Base-by-base conservation (phyloP, 352 stramenopile species). In the Phytopythium chamaehyphon region DNA sequence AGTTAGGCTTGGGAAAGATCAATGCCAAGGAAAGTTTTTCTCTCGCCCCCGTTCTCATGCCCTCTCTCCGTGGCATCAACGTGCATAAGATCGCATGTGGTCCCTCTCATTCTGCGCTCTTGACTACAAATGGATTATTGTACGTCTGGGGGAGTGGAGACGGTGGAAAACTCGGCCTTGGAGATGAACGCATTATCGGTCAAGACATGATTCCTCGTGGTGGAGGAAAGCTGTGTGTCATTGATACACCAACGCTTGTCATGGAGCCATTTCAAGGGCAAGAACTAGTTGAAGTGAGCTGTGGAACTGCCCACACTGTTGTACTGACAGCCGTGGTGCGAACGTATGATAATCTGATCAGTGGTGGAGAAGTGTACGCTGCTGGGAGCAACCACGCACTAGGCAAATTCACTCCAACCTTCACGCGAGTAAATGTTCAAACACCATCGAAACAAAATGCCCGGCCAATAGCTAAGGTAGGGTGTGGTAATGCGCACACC, bases 101-200 rank as follows among this genome's bases (percentile, higher is more conserved):
- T 19, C 74, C 78, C 16, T 93, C 83, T 12, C 83, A 93, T 46
- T 93, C 83, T 0, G 83, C 80, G 16, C 45, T 88, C 0, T 28
- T 93, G 8, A 88, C 80, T 7, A 60, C 40, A 0, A 68, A 82
- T 19, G 83, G 83, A 0, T 55, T 59, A 6, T 55, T 93, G 23
- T 93, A 73, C 48, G 80, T 93, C 0, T 93, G 83, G 83, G 83
- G 83, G 18, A 71, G 69, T 46, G 80, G 78, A 14, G 83, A 88
- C 18, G 80, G 80, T 11, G 83, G 83, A 6, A 75, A 79, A 47
- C 68, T 93, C 12, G 83, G 83, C 4, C 72, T 93, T 2, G 80
- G 75, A 33, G 82, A 93, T 24, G 76, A 56, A 19, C 73, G 81
- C 40, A 62, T 78, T 4, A 36, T 88, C n/a, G 78, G 78, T 28